Conservation (phyloP, 352 stramenopile genomes). For the Phytophthora kernoviae region DNA sequence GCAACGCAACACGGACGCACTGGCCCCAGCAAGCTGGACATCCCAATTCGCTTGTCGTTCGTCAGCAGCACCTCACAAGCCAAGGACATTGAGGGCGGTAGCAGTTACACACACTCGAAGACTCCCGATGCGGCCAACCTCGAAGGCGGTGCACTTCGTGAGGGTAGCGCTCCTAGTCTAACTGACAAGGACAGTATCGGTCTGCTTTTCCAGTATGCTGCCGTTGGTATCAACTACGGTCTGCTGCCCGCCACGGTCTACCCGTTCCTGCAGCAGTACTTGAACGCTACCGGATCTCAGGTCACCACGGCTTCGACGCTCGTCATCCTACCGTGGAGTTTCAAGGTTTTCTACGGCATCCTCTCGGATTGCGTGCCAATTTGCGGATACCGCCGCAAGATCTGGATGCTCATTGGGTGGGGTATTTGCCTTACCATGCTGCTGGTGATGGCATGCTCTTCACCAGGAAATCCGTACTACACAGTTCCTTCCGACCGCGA, state of each 20-base stretch:
- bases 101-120: neutral
- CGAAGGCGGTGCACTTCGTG: neutral
- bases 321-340: constrained; percentile 36
- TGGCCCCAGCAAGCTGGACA: constrained; percentile 25
- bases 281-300: constrained; percentile 31
- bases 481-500: constrained; percentile 17
- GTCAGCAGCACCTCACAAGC: constrained; percentile 34
- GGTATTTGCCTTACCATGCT: constrained; percentile 35
- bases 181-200: neutral
- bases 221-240: neutral
- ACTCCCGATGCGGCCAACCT: neutral
- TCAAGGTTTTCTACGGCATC: constrained; percentile 38
- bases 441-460: constrained; percentile 32
- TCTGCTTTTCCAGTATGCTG: neutral
- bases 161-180: neutral
- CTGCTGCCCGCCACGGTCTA: constrained; percentile 21
- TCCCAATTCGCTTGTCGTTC: constrained; percentile 37
- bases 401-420: constrained; percentile 68
- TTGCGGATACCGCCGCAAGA: constrained; percentile 55
- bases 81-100: constrained; percentile 16
- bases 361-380: constrained; percentile 31
- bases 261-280: constrained; percentile 39
- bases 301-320: constrained; percentile 27
- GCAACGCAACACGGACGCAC: neutral
- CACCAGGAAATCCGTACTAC: constrained; percentile 48